phyloP scores from a whole-genome alignment of 2,329 filamentous ascomycete genomes.

The Phyllosticta ampelicida region DNA sequence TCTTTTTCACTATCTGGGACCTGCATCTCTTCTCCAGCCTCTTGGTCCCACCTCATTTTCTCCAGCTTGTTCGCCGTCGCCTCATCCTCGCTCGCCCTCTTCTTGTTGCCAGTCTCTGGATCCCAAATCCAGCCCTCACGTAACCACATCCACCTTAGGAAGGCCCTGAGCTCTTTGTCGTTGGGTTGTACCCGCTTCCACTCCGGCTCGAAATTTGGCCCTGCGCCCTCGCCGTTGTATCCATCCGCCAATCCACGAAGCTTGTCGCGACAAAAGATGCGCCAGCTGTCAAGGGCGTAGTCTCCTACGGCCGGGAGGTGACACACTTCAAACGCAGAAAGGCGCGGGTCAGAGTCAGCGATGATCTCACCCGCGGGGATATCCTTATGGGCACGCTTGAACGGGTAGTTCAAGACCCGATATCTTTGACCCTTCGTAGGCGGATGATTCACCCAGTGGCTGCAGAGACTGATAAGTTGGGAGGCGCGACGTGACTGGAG shows the following conservation, averaged over 20 bases:
- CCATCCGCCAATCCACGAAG: slow-evolving; percentile 55
- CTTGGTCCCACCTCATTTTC: slow-evolving; percentile 43
- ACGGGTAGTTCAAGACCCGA: slow-evolving; percentile 38
- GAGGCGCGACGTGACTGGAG: slow-evolving; percentile 42
- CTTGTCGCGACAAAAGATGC: slow-evolving; percentile 81
- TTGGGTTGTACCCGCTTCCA: slow-evolving; percentile 77
- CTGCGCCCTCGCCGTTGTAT: slow-evolving; percentile 50
- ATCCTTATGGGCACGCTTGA: slow-evolving; percentile 21
- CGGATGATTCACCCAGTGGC: slow-evolving; percentile 53
- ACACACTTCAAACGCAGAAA: slow-evolving; percentile 68
- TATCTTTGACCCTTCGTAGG: slow-evolving; percentile 50
- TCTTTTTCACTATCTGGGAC: slow-evolving; percentile 18
- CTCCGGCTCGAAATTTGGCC: slow-evolving; percentile 58
- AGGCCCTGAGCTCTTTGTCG: slow-evolving; percentile 85
- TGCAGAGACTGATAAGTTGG: slow-evolving; percentile 60
- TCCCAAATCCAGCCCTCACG: slow-evolving; percentile 78
- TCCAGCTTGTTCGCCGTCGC: not conserved
- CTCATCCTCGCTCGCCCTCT: slow-evolving; percentile 38
- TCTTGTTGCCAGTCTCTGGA: slow-evolving; percentile 54
- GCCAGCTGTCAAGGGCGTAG: slow-evolving; percentile 83
- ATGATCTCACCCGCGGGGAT: slow-evolving; percentile 33
- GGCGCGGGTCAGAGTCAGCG: slow-evolving; percentile 33
- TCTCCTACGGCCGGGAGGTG: slow-evolving; percentile 63
- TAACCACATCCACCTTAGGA: slow-evolving; percentile 85
- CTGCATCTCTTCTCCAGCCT: slow-evolving; percentile 47